phyloP scores from a whole-genome alignment of 768 basidiomycete genomes.

The Gymnopilus dilepis region DNA sequence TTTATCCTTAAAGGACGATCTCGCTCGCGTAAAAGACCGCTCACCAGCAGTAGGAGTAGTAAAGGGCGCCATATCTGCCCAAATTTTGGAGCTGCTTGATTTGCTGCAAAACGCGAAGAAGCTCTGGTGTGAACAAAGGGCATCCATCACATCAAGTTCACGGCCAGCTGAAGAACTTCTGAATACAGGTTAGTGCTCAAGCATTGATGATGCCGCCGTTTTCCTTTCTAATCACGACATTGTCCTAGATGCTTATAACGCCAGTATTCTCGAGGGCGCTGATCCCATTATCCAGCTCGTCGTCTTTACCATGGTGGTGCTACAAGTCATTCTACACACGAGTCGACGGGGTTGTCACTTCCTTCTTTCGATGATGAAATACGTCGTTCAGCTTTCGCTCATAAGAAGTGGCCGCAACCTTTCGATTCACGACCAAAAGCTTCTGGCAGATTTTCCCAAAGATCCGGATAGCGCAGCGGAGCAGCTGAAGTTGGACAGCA shows the following conservation, averaged over 20 bases:
- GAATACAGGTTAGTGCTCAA: neutral
- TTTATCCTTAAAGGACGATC: neutral
- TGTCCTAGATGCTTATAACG: neutral
- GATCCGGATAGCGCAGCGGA: neutral
- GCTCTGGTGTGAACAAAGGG: neutral
- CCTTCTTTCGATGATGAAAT: conserved; percentile 14
- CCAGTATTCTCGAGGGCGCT: conserved; percentile 6
- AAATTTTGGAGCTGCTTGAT: no score
- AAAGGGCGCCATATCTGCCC: no score
- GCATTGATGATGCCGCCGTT: neutral
- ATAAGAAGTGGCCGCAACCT: neutral
- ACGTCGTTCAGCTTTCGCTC: conserved; percentile 13
- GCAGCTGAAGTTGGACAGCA: conserved; percentile 12
- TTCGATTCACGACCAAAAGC: neutral
- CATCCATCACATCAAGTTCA: neutral
- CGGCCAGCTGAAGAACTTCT: neutral
- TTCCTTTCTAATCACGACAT: neutral
- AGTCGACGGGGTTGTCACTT: conserved; percentile 13
- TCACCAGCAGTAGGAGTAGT: no score
- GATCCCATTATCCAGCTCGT: conserved; percentile 13
- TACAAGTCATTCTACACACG: conserved; percentile 8
- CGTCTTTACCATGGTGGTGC: conserved; percentile 15
- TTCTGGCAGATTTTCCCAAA: neutral
- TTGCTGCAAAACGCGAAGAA: neutral
- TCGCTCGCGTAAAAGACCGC: neutral